Base-by-base conservation (phyloP, 2,329 filamentous ascomycete genomes). In the Drechslerella stenobrocha region DNA sequence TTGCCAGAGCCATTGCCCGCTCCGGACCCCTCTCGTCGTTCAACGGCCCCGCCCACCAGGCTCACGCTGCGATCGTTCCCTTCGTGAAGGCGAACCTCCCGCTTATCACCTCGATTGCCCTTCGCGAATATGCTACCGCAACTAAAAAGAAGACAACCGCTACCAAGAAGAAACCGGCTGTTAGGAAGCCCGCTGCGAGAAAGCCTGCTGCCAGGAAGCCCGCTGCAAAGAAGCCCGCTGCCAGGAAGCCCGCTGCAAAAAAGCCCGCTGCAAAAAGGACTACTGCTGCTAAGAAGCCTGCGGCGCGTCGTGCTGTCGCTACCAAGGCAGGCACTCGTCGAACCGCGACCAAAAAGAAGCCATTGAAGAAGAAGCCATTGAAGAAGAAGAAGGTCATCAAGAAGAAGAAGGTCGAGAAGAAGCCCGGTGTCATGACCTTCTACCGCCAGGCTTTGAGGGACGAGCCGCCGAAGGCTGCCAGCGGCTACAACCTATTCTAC, bases 11-110 rank as follows among this genome's bases (percentile, higher is more conserved):
- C 51, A 46, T 67, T 37, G 55, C 55, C 28, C 63, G 63, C 45
- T 60, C 55, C n/a, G 55, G 55, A 15, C 63, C 63, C 34, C 63
- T 67, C 35, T 53, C 63, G 24, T 45, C 63, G 50, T 30, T 40
- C 51, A 60, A 60, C 55, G 56, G 46, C 30, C 34, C 28, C 28
- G 63, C 55, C 28, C 8, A 35, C 34, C 13, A 11, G 9, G 51
- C 24, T 26, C 63, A 52, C 37, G 55, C 63, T 9, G 52, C 61
- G 24, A 48, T 67, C 32, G 61, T 50, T 55, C 61, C 61, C 34
- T 67, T 67, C 63, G 50, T 67, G 20, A 67, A 67, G 44, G 63
- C 63, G 50, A 67, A 67, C 32, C 37, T 67, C 8, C 63, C 63
- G 5, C 42, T 59, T 51, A 26, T 67, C 28, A 53, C 55, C 44